A percentile compares a stretch with the other conserved stretches of the same genome.
Evolutionary conservation across 176 grass and related monocot genomes (phyloP).

Genomic region (Oryza punctata): DNA sequence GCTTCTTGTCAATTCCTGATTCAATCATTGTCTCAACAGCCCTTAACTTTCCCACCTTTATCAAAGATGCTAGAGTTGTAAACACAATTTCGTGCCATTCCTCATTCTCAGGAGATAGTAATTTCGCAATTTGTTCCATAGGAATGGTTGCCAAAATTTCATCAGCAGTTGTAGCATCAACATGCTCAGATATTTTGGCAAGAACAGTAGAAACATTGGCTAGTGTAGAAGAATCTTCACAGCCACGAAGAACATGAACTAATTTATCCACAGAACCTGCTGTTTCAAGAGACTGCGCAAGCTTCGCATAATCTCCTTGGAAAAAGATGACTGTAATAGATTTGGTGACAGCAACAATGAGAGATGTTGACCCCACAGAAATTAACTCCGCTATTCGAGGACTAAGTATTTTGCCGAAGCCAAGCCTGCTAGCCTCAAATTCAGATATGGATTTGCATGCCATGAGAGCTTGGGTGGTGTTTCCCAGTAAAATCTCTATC

Average conservation of each 20-base stretch:
- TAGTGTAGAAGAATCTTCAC: constrained; percentile 53
- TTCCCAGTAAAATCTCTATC: constrained; percentile 57
- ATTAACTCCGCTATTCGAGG: constrained; percentile 62
- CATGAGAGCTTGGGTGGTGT: constrained; percentile 67
- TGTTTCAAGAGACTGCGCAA: constrained; percentile 66
- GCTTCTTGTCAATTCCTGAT: constrained; percentile 72
- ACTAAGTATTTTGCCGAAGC: constrained; percentile 63
- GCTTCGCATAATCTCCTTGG: constrained; percentile 46
- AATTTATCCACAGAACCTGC: constrained; percentile 57
- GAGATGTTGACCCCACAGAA: constrained; percentile 47
- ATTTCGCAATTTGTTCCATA: constrained; percentile 57
- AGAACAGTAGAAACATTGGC: constrained; percentile 53
- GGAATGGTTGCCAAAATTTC: constrained; percentile 70
- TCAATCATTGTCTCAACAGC: constrained; percentile 65
- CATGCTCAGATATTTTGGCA: constrained; percentile 64
- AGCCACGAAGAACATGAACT: constrained; percentile 47
- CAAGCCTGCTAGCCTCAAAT: constrained; percentile 55
- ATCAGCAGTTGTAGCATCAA: constrained; percentile 41
- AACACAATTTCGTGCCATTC: constrained; percentile 76
- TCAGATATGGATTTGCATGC: constrained; percentile 71
- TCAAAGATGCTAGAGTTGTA: constrained; percentile 51
- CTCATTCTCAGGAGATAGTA: constrained; percentile 61
- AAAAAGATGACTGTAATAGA: constrained; percentile 59
- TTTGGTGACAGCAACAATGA: constrained; percentile 49
- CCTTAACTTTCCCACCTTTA: constrained; percentile 63